Evolutionary conservation across 169 alveolate genomes (phyloP), one percentile per base, ranked within the genome.

Genomic region (Babesia sp.): DNA sequence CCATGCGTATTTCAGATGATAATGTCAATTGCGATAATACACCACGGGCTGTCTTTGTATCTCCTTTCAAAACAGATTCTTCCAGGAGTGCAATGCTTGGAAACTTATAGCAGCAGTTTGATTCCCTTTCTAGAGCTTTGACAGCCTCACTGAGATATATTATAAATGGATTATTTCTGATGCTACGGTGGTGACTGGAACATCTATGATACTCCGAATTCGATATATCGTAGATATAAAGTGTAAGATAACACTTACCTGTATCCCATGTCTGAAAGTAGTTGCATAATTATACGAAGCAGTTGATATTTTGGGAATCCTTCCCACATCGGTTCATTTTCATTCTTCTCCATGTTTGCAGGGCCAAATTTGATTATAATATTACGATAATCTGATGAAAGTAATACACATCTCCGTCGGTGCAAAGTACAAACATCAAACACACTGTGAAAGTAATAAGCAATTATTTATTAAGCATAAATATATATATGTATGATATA

Each of bases 61-160:
- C 57, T 22, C 91, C 91, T 34, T 50, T n/a, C 18, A 69, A 67
- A n/a, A 89, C 53, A 18, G 67, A 58, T 28, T 83, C 82, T 63
- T 81, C 90, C 63, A 89, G 39, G 26, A 61, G 69, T 39, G 56
- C 76, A 7, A 82, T 63, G 55, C 82, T 11, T 9, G 90, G 82
- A 48, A 54, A 73, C 63, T 89, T 86, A 31, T 81, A 54, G 20
- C 54, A 60, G 41, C 77, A 76, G 31, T 81, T 67, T 51, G 91
- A 81, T 64, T 89, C 93, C 24, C 68, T 55, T 44, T 89, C 90
- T 56, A 89, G 63, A n/a, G 76, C 56, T 51, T 84, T 71, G 42
- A 81, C 71, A 8, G 85, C 72, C 29, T 73, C 72, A 34, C 89
- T 81, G 64, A 12, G 33, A 46, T 33, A 3, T 39, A 39, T 8